Conservation (phyloP, 768 basidiomycete species). For the Boletus sensibilis region DNA sequence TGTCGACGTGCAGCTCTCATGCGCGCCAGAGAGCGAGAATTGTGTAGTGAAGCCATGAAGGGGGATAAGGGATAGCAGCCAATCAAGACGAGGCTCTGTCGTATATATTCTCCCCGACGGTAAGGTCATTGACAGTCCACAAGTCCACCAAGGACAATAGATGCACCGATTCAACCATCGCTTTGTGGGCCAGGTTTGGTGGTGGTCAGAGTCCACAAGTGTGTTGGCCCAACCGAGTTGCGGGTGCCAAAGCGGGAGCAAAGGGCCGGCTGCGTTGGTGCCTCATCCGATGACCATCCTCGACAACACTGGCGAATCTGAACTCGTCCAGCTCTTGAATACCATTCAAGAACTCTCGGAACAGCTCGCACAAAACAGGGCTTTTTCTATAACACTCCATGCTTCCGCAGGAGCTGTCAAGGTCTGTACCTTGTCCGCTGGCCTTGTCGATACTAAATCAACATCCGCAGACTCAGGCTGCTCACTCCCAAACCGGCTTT, state of each 20-base stretch:
- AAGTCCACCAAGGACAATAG: constrained; percentile 23
- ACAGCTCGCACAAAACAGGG: constrained; percentile 78
- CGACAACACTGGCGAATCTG: constrained; percentile 52
- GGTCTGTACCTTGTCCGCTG: constrained; percentile 44
- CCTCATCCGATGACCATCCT: constrained; percentile 50
- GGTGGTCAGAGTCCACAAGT: background rate
- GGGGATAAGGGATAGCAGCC: background rate
- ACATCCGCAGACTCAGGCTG: constrained; percentile 66
- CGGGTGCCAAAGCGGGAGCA: constrained; percentile 7
- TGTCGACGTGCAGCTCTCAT: background rate
- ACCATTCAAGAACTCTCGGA: constrained; percentile 79
- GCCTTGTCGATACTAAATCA: background rate
- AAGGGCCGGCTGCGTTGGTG: background rate
- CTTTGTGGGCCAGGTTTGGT: background rate
- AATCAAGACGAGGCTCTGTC: too few species aligned
- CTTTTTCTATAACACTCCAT: constrained; percentile 69
- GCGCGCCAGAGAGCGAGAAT: constrained; percentile 15
- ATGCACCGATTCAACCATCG: background rate
- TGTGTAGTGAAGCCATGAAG: constrained; percentile 7
- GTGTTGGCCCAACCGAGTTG: background rate
- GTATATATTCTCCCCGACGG: constrained; percentile 3
- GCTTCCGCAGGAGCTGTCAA: constrained; percentile 75
- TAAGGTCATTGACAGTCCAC: constrained; percentile 3
- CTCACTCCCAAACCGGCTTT: constrained; percentile 90
- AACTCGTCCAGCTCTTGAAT: constrained; percentile 60